phyloP scores from a whole-genome alignment of 2,329 filamentous ascomycete species.

The Microthyrium microscopicum region DNA sequence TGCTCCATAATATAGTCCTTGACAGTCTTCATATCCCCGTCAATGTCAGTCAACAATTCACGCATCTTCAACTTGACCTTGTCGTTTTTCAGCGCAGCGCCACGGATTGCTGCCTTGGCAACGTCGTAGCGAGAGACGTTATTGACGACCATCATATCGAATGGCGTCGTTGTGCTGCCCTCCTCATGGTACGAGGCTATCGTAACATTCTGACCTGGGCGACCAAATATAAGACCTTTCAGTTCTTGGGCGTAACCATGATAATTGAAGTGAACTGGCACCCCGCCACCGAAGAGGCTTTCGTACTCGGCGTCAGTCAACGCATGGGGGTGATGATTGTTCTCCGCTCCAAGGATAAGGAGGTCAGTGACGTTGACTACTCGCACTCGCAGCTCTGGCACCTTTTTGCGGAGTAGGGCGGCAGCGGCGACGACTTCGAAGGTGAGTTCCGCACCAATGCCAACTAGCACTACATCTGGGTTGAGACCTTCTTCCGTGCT shows the following conservation, averaged over 20 bases:
- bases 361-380: conserved; percentile 69
- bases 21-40: no score
- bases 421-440: conserved; percentile 60
- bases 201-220: conserved; percentile 31
- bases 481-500: conserved; percentile 52
- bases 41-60: no score
- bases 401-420: conserved; percentile 52
- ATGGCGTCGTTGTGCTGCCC: conserved; percentile 49
- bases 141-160: conserved; percentile 54
- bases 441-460: conserved; percentile 58
- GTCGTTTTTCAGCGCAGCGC: no score
- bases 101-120: conserved; percentile 37
- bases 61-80: no score
- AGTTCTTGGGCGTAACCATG: conserved; percentile 58
- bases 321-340: conserved; percentile 61
- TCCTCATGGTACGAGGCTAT: conserved; percentile 48
- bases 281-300: conserved; percentile 54
- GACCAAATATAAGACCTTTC: conserved; percentile 43
- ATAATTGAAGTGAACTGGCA: conserved; percentile 68
- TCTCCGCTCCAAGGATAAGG: conserved; percentile 58
- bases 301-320: conserved; percentile 49
- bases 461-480: conserved; percentile 61
- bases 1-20: no score
- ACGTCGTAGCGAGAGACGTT: conserved; percentile 43
- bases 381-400: conserved; percentile 58